Base-by-base conservation (phyloP, 768 basidiomycete species). In the Psilocybe tampanensis region DNA sequence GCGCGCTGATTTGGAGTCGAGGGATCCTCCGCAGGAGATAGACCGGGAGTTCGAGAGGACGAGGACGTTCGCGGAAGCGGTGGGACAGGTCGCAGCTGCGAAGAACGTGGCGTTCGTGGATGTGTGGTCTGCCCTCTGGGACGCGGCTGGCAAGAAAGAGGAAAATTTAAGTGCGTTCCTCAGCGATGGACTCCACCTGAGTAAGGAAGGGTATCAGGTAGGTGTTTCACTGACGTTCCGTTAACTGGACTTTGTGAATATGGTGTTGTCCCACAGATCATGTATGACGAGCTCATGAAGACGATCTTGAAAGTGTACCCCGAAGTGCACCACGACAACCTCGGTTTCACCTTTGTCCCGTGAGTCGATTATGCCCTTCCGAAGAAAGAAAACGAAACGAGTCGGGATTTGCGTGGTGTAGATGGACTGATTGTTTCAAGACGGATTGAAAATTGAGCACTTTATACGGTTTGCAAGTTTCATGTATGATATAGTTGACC, bases 171-270 rank as follows among this genome's bases (percentile, higher is more conserved):
- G 72, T 23, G 72, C 64, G 43, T 89, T 80, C 65, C 69, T 92
- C 52, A 71, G 66, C 41, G 95, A 97, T 67, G 95, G 95, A 2
- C 72, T 97, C 49, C 95, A 97, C 71, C 72, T 94, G 64, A 92
- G 82, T 52, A 76, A 70, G n/a, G 79, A 72, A 2, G 95, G 92
- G 21, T 95, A 95, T 64, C 68, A 79, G 69, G 90, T 92, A 64
- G 65, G 85, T 45, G 43, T 44, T 42, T 58, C 47, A 8, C n/a
- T 8, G 15, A 48, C 11, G 18, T 43, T 24, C 29, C 11, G 36
- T 3, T 3, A 34, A 44, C 45, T 23, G 29, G 18, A 53, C 39
- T 56, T 26, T 48, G 44, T 43, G 33, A 34, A 55, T 21, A 26
- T 54, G 24, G 19, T 61, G 45, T n/a, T n/a, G n/a, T n/a, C n/a